Evolutionary conservation across 306 rosid species (phyloP).

Genomic region (Gleditsia sinensis): DNA sequence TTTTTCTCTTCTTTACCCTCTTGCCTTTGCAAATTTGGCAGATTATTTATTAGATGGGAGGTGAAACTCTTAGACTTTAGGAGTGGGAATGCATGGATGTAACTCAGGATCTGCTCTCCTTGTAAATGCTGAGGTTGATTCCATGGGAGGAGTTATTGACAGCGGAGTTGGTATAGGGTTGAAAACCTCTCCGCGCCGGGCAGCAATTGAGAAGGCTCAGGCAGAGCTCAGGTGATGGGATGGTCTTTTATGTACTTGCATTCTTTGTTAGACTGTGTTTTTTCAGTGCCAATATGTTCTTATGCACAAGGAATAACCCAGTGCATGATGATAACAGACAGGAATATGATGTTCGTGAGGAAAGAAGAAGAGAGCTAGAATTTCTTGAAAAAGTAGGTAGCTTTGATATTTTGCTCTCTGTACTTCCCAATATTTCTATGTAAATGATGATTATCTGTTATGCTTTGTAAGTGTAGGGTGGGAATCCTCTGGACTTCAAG

Average conservation of each 20-base stretch:
- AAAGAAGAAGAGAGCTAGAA: conserved; percentile 90
- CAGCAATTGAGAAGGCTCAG: conserved; percentile 94
- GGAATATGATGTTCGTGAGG: conserved; percentile 92
- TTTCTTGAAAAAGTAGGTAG: conserved; percentile 93
- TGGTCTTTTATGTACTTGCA: conserved; percentile 28
- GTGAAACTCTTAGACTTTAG: conserved; percentile 46
- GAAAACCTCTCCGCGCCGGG: conserved; percentile 93
- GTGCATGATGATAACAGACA: conserved; percentile 69
- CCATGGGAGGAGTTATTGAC: conserved; percentile 99
- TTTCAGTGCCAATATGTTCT: conserved; percentile 26
- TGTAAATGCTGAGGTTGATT: conserved; percentile 99
- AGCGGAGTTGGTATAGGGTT: conserved; percentile 93
- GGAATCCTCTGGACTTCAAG: conserved; percentile 95
- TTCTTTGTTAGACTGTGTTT: conserved; percentile 22
- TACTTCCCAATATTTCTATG: conserved; percentile 19
- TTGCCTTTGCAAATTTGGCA: conserved; percentile 31
- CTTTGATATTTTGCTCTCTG: conserved; percentile 33
- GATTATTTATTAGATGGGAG: conserved; percentile 60
- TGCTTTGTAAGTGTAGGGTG: conserved; percentile 71
- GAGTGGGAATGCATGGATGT: conserved; percentile 91
- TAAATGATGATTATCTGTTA: conserved; percentile 26
- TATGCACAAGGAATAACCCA: conserved; percentile 22
- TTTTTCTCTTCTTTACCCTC: not conserved
- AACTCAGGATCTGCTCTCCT: conserved; percentile 73
- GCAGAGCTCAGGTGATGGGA: conserved; percentile 83